Evolutionary conservation across 257 asterid species (phyloP).

Genomic region (Rhazya stricta): DNA sequence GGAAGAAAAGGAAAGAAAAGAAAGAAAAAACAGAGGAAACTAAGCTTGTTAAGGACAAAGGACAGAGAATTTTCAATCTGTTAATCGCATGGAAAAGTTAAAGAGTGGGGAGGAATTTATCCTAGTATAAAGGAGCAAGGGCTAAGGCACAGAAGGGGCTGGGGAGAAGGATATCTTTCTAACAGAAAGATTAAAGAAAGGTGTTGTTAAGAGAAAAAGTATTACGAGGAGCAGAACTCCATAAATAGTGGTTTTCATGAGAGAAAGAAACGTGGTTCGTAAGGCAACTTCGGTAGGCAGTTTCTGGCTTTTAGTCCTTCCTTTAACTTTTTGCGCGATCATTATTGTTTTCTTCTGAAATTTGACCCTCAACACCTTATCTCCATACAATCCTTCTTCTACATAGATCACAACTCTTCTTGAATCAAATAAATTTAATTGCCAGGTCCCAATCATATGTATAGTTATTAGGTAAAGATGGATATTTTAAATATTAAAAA

Average conservation of each 20-base stretch:
- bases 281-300: slow-evolving; percentile 29
- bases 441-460: slow-evolving; percentile 3
- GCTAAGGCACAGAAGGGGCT: neutral
- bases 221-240: slow-evolving; percentile 13
- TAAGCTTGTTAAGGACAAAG: neutral
- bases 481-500: slow-evolving; percentile 8
- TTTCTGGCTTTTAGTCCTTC: slow-evolving; percentile 18
- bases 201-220: slow-evolving; percentile 9
- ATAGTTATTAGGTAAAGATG: slow-evolving; percentile 18
- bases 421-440: slow-evolving; percentile 1
- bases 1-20: neutral
- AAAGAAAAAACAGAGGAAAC: neutral
- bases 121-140: neutral
- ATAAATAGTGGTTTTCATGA: slow-evolving; percentile 26
- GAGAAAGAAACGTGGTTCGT: slow-evolving; percentile 30
- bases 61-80: neutral
- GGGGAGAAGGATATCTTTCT: neutral
- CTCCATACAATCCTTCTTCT: neutral
- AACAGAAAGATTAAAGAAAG: slow-evolving; percentile 18
- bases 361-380: slow-evolving; percentile 10
- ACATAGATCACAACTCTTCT: slow-evolving; percentile 9
- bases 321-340: neutral
- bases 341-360: slow-evolving; percentile 10
- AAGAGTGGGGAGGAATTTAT: neutral
- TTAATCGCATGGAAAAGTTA: too few species aligned